Percentiles rank a stretch among this genome's conserved stretches.
Conservation (phyloP, 108 stramenopile genomes). For the Skeletonema menzelii region DNA sequence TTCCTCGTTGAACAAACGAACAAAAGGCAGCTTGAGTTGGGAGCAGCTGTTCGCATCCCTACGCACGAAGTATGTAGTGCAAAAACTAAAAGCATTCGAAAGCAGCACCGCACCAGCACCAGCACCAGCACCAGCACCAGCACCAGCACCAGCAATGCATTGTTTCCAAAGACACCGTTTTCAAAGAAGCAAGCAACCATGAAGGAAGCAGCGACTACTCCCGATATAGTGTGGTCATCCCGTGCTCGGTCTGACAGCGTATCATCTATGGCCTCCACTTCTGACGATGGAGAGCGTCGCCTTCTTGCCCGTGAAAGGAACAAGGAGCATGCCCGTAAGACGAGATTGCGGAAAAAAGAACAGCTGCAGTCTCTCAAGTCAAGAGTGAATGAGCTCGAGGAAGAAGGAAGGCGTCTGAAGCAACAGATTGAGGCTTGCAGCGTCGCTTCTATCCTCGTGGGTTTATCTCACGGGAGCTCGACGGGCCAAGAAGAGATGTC, state of each 20-base stretch:
- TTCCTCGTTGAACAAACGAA: background rate
- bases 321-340: constrained; percentile 90
- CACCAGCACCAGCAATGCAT: too few relatives aligned
- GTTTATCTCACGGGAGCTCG: constrained; percentile 52
- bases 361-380: constrained; percentile 80
- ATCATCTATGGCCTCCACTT: background rate
- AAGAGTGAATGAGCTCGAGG: constrained; percentile 69
- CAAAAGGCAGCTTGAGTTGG: background rate
- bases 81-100: background rate
- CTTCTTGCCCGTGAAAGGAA: constrained; percentile 87
- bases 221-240: background rate
- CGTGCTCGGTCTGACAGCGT: background rate
- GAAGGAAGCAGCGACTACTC: background rate
- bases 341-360: constrained; percentile 87
- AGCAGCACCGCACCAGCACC: too few relatives aligned
- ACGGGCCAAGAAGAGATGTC: constrained; percentile 1
- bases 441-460: constrained; percentile 85
- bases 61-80: constrained; percentile 1
- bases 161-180: background rate
- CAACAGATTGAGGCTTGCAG: constrained; percentile 82
- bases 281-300: constrained; percentile 49
- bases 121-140: too few relatives aligned
- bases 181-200: background rate
- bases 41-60: constrained; percentile 1
- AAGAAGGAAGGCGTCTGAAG: constrained; percentile 62